A percentile compares a stretch with the other conserved stretches of the same genome.
Conservation (phyloP, 2,329 filamentous ascomycete species). For the Fusarium agapanthi region DNA sequence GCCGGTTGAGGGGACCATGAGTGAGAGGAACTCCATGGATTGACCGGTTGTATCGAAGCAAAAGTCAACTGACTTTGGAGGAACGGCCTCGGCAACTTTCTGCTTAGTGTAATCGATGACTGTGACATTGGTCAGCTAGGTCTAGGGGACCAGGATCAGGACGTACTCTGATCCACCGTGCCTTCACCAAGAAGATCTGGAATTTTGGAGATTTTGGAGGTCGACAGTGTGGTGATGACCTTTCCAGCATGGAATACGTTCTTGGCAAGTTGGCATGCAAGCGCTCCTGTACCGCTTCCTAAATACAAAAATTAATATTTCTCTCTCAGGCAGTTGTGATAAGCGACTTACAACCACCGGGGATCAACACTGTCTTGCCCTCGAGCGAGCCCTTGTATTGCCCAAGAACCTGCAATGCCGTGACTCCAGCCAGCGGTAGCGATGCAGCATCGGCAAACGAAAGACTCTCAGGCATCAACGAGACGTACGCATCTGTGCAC, state of each 20-base stretch:
- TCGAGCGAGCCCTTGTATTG: neutral
- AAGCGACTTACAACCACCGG: neutral
- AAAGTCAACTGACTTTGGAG: neutral
- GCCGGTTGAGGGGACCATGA: neutral
- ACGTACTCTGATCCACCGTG: neutral
- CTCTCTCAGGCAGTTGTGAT: rapidly evolving
- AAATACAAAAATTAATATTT: neutral
- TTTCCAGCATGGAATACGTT: neutral
- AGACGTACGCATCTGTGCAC: neutral
- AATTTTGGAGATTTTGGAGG: neutral
- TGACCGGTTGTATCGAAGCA: neutral
- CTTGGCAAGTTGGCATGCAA: neutral
- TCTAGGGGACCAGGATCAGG: rapidly evolving
- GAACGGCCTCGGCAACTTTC: rapidly evolving
- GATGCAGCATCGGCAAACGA: neutral
- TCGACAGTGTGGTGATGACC: neutral
- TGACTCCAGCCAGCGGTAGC: neutral
- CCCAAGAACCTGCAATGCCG: neutral
- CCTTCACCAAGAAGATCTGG: neutral
- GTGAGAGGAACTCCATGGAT: neutral
- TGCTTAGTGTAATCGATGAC: neutral
- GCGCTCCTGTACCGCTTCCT: neutral
- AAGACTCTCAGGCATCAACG: neutral
- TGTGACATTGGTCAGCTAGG: rapidly evolving
- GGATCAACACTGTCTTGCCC: neutral